Conservation (phyloP, 1,139 yeast genomes). For the Pichia sp. region DNA sequence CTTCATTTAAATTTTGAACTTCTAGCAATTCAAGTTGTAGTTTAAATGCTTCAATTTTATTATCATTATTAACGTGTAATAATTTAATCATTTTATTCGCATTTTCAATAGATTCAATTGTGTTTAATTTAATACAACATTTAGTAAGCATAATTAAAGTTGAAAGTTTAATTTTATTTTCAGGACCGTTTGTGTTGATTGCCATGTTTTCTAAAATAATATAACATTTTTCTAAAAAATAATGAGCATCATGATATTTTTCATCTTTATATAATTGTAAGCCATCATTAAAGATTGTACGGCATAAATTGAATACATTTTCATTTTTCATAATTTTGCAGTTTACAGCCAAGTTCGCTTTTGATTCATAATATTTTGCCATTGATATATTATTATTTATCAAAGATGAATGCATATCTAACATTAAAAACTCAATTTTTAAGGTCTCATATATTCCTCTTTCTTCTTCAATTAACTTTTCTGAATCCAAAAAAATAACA, state of each 20-base stretch:
- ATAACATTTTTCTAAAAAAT: constrained; percentile 20
- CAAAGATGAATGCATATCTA: constrained; percentile 25
- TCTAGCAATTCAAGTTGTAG: constrained; percentile 20
- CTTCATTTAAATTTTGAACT: constrained; percentile 3
- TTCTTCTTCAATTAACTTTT: constrained; percentile 1
- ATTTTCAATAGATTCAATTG: constrained; percentile 15
- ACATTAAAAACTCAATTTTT: constrained; percentile 18
- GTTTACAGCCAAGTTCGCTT: constrained; percentile 18
- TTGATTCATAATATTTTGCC: constrained; percentile 27
- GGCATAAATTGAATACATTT: constrained; percentile 17
- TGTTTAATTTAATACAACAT: constrained; percentile 19
- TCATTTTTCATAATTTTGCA: constrained; percentile 2
- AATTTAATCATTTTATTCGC: constrained; percentile 14
- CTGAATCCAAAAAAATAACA: constrained; percentile 15
- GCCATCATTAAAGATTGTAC: constrained; percentile 25
- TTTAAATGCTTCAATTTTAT: constrained; percentile 22
- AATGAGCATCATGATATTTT: constrained; percentile 15
- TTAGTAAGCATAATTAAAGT: constrained; percentile 17
- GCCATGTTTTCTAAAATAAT: constrained; percentile 11
- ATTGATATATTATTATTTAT: constrained; percentile 22
- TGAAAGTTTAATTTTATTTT: constrained; percentile 5
- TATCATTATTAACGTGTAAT: constrained; percentile 16
- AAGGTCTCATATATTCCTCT: constrained; percentile 7
- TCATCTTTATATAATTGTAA: constrained; percentile 17
- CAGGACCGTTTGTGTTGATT: constrained; percentile 9